Conservation (phyloP, 2,329 filamentous ascomycete genomes). For the Aspergillus arachidicola region DNA sequence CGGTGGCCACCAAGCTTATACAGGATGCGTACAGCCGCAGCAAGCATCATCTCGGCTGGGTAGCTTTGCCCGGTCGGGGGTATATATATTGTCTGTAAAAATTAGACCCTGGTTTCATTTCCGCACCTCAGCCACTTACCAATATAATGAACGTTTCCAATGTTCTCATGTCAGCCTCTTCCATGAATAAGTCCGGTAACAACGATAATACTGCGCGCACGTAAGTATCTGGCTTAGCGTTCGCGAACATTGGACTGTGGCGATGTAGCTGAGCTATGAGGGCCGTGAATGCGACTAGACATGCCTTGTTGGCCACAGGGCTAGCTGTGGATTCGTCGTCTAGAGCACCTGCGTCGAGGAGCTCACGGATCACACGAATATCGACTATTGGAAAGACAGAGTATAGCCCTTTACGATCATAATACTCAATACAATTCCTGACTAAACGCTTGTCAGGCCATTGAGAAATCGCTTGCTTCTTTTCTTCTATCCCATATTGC, state of each 20-base stretch:
- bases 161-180: slow-evolving; percentile 21
- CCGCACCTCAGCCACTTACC: slow-evolving; percentile 11
- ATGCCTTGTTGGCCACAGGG: slow-evolving; percentile 20
- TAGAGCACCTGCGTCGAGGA: slow-evolving; percentile 20
- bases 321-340: slow-evolving; percentile 4
- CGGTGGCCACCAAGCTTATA: slow-evolving; percentile 25
- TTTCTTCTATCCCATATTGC: slow-evolving; percentile 7
- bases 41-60: slow-evolving; percentile 24
- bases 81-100: slow-evolving; percentile 23
- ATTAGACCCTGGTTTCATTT: background rate
- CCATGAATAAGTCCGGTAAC: slow-evolving; percentile 24
- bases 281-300: slow-evolving; percentile 27
- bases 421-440: slow-evolving; percentile 23
- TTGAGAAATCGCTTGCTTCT: slow-evolving; percentile 10
- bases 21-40: slow-evolving; percentile 25
- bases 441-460: slow-evolving; percentile 22
- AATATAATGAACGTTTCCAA: slow-evolving; percentile 27
- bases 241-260: slow-evolving; percentile 23
- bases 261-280: slow-evolving; percentile 26
- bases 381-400: slow-evolving; percentile 29
- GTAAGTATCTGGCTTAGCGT: slow-evolving; percentile 25
- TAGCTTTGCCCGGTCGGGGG: slow-evolving; percentile 27
- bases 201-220: slow-evolving; percentile 23
- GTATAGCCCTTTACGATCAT: slow-evolving; percentile 22
- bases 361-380: slow-evolving; percentile 10